Conservation (phyloP, 2,329 filamentous ascomycete species). For the Penicillium digitatum region DNA sequence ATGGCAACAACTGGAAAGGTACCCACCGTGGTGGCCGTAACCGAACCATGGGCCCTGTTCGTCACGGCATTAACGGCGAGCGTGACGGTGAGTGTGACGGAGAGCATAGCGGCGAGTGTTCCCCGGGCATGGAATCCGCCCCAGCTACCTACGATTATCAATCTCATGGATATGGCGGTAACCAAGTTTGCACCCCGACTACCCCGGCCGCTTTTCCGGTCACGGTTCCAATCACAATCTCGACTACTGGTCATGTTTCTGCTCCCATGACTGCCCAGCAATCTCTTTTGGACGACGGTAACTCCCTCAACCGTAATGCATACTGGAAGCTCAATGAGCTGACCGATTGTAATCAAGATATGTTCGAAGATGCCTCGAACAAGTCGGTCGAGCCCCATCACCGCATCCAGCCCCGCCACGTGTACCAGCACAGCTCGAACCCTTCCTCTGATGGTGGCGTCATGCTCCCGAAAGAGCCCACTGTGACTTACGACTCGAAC, state of each 20-base stretch:
- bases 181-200: neutral
- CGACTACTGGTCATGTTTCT: neutral
- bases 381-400: neutral
- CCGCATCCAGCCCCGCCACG: neutral
- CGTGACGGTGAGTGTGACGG: neutral
- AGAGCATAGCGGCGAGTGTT: neutral
- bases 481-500: neutral
- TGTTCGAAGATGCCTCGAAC: neutral
- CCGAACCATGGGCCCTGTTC: neutral
- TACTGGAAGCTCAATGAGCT: neutral
- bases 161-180: neutral
- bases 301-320: neutral
- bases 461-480: constrained; percentile 15
- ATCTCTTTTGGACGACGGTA: constrained; percentile 1
- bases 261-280: neutral
- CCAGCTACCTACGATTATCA: neutral
- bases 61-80: neutral
- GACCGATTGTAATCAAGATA: neutral
- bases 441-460: constrained; percentile 1
- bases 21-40: neutral
- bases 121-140: neutral
- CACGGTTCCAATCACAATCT: neutral
- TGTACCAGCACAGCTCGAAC: neutral
- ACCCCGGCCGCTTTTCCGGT: neutral
- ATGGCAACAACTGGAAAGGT: neutral